Base-by-base conservation (phyloP, 208 protist genomes). In the Wallacemonas sp. region DNA sequence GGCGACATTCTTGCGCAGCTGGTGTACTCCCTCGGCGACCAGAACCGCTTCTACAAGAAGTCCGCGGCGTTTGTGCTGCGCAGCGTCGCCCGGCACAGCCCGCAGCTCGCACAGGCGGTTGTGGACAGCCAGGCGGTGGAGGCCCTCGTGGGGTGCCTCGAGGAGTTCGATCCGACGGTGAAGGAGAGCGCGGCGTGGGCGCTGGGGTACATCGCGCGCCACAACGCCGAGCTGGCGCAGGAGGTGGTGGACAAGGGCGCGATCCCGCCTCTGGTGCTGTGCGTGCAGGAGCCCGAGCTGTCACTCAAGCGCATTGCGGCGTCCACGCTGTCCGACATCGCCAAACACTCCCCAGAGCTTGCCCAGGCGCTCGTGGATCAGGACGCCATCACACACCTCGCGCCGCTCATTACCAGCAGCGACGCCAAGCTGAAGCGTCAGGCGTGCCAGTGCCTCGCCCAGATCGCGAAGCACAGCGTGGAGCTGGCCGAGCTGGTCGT, bases 41-140 rank as follows among this genome's bases (percentile, higher is more conserved):
- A 99, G 68, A 99, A 99, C 76, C 84, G 95, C 21, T 99, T 98
- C 71, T 99, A 99, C 86, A 99, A 99, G 73, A 99, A 99, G 76
- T 97, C 97, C 0, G 97, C 98, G 2, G 96, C 97, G 1, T 99
- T 99, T 70, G 98, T 99, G 39, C 82, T 99, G 45, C 93, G 97
- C 45, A 91, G 96, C 27, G 97, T 99, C 3, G 96, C 98, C 22
- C 97, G 97, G 17, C 98, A 99, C 79, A 97, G 92, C 22, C 86
- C 98, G 9, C 78, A 95, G 72, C 89, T 99, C 22, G 98, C 98
- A 1, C 96, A 99, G 80, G 92, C 97, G 6, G 97, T 99, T 0
- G 97, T 99, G 55, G 97, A 99, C 78, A 91, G 89, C 21, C 93
- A 97, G 44, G 95, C 98, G 21, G 84, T 99, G 55, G 96, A 98